Base-by-base conservation (phyloP, 2,329 filamentous ascomycete species). In the Talaromyces sp. region DNA sequence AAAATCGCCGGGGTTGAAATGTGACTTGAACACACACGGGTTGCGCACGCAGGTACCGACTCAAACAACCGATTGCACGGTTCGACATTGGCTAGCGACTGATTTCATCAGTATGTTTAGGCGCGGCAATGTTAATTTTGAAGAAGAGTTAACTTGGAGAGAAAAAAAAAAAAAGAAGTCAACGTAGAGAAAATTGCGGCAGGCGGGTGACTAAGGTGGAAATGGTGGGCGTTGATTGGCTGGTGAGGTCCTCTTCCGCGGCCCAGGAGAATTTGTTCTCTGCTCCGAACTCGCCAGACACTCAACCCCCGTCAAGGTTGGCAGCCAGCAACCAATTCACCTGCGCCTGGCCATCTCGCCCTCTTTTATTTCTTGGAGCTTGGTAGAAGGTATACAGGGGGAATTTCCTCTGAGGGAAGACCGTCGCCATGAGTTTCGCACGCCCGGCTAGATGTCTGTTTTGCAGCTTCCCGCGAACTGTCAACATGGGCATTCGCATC, bases 371-470 rank as follows among this genome's bases (percentile, higher is more conserved):
- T 38, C 24, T 26, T 32, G 31, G 50, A 54, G 58, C 60, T 62
- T n/a, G n/a, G 41, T 54, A 9, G 29, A 54, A 51, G 31, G 38
- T 35, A 43, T 57, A 8, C 38, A 60, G 43, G 68, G 63, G 67
- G 66, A 64, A 67, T 64, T 64, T 56, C 21, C 58, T 59, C 11
- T 29, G 14, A 17, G 8, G 14, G 7, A 29, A 27, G 24, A 52
- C 62, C 38, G 59, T 61, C 69, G 75, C 56, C 59, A 83, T 83
- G 81, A 82, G 76, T 69, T 69, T 80, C 72, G 70, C 76, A 67
- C 74, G 78, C 54, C 76, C 80, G 38, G 74, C 77, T 64, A 75
- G 77, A 75, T 83, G 80, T 69, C 71, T 83, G 57, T 77, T 83
- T 63, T 80, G 78, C 71, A 75, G 72, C 65, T 79, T 80, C 63